A percentile compares a stretch with the other conserved stretches of the same genome.
Evolutionary conservation across 2,329 filamentous ascomycete genomes (phyloP).

Genomic region (Acrodontium crateriforme): DNA sequence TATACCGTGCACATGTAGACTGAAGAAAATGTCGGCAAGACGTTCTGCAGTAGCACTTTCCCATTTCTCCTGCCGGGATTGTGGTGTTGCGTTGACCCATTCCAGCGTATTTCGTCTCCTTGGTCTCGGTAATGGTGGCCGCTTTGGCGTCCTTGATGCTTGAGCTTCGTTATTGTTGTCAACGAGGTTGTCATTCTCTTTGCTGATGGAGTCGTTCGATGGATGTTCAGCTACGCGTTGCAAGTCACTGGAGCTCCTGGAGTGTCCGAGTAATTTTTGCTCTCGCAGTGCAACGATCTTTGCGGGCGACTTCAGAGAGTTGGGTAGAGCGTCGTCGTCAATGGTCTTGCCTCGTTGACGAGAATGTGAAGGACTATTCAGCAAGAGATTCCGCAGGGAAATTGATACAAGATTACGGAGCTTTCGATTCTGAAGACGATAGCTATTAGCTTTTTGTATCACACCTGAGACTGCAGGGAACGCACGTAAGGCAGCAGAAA

Average conservation of each 20-base stretch:
- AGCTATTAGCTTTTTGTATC: background rate
- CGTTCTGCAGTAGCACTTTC: conserved; percentile 57
- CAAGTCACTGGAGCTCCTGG: conserved; percentile 45
- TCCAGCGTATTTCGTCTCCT: conserved; percentile 47
- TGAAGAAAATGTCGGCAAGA: conserved; percentile 82
- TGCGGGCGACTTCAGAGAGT: conserved; percentile 49
- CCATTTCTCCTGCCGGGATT: conserved; percentile 56
- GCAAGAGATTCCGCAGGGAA: conserved; percentile 71
- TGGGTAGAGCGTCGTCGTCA: conserved; percentile 62
- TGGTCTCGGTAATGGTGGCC: conserved; percentile 26
- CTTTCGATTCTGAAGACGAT: conserved; percentile 49
- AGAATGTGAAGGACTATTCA: conserved; percentile 37
- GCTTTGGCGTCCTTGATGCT: conserved; percentile 9
- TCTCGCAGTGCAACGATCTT: conserved; percentile 48
- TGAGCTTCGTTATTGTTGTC: no score
- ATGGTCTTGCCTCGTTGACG: conserved; percentile 46
- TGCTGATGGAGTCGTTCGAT: conserved; percentile 7
- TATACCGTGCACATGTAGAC: conserved; percentile 54
- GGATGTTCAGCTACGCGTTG: conserved; percentile 17
- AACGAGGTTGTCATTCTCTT: conserved; percentile 13
- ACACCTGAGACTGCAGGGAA: conserved; percentile 9
- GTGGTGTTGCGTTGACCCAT: conserved; percentile 47
- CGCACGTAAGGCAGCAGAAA: conserved; percentile 38
- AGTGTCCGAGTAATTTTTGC: conserved; percentile 37
- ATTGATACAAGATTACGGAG: conserved; percentile 78